These are phyloP conservation scores for Metschnikowia corniflorae DNA, from an alignment of 805 yeast genomes.

Conservation along the genomic window DNA sequence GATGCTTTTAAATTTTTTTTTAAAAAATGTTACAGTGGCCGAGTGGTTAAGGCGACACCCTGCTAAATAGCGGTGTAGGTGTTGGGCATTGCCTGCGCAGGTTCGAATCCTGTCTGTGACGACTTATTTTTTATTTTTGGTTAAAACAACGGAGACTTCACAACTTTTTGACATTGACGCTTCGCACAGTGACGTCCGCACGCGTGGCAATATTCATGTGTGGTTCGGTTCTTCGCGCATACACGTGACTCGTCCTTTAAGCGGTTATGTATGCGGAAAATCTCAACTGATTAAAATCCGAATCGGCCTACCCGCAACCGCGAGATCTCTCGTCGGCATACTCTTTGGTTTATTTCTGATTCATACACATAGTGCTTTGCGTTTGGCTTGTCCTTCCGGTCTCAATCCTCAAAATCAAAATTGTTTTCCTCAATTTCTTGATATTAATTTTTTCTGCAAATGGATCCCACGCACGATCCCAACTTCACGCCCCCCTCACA, in stretches of 20 bases:
- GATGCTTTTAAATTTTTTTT: no score
- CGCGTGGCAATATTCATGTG: no score
- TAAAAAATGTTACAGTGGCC: slow-evolving; percentile 49
- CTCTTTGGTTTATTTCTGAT: not conserved
- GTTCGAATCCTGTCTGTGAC: slow-evolving; percentile 99
- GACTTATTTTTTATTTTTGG: no score
- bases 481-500: slow-evolving; percentile 83
- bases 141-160: no score
- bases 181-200: no score
- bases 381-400: no score
- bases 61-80: slow-evolving; percentile 30
- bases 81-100: slow-evolving; percentile 69
- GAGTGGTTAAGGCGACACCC: slow-evolving; percentile 52
- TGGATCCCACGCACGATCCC: slow-evolving; percentile 95
- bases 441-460: slow-evolving; percentile 23
- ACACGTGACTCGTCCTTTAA: no score
- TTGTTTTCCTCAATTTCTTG: not conserved
- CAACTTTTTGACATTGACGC: no score
- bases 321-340: not conserved
- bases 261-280: no score
- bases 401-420: no score
- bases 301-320: not conserved
- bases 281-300: slow-evolving; percentile 1
- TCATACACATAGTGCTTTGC: no score
- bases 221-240: no score